These are phyloP conservation scores for Picea glauca DNA, from an alignment of 75 land plant genomes.

Conservation along the genomic window DNA sequence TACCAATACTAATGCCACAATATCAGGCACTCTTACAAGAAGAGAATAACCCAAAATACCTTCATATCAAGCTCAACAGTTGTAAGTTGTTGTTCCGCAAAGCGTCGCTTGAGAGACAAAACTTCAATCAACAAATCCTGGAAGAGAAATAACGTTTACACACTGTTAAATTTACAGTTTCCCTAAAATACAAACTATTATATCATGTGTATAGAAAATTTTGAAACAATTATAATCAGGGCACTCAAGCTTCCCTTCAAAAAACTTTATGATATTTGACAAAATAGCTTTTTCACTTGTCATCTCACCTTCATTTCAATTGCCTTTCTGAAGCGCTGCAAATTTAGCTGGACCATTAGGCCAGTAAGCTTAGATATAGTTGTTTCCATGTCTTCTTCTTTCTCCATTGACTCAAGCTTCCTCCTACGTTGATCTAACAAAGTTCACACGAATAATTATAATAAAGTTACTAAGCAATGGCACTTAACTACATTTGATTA, in stretches of 20 bases:
- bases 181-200: not conserved
- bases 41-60: slow-evolving; percentile 28
- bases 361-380: slow-evolving; percentile 55
- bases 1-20: not conserved
- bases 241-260: not conserved
- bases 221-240: not conserved
- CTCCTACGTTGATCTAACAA: slow-evolving; percentile 61
- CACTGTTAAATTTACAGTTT: not conserved
- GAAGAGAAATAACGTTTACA: not conserved
- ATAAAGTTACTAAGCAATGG: not conserved
- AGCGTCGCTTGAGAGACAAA: slow-evolving; percentile 35
- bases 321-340: slow-evolving; percentile 43
- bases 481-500: not conserved
- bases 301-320: slow-evolving; percentile 65
- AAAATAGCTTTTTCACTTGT: not conserved
- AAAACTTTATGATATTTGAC: not conserved
- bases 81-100: slow-evolving; percentile 40
- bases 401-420: slow-evolving; percentile 55
- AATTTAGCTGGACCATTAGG: slow-evolving; percentile 39
- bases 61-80: slow-evolving; percentile 67
- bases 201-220: not conserved
- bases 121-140: slow-evolving; percentile 66
- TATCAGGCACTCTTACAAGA: not conserved
- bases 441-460: not conserved
- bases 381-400: slow-evolving; percentile 62